Evolutionary conservation across 1,284 basidiomycete genomes (phyloP).

Genomic region (Peniophora sp.): DNA sequence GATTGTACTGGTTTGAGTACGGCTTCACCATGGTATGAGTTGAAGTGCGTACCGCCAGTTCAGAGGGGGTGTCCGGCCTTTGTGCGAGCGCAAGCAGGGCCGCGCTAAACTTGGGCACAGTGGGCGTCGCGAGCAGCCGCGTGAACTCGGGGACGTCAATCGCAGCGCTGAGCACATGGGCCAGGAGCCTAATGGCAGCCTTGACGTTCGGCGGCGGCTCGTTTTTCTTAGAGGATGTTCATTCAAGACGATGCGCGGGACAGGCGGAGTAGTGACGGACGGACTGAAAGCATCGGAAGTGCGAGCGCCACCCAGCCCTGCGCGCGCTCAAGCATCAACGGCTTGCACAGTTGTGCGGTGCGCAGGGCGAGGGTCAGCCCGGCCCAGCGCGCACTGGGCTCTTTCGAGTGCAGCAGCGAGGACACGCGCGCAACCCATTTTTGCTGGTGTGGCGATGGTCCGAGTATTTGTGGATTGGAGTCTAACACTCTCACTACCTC

Average conservation of each 20-base stretch:
- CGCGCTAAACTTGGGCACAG: conserved; percentile 59
- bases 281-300: conserved; percentile 59
- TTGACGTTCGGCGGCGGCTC: conserved; percentile 53
- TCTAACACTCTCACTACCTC: conserved; percentile 47
- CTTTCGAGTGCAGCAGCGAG: conserved; percentile 67
- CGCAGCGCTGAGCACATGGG: conserved; percentile 49
- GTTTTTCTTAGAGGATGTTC: conserved; percentile 45
- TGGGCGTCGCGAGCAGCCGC: conserved; percentile 63
- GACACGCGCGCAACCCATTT: conserved; percentile 69
- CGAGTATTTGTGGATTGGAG: conserved; percentile 33
- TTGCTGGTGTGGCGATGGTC: conserved; percentile 52
- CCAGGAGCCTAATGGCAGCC: conserved; percentile 52
- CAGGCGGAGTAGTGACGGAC: conserved; percentile 24
- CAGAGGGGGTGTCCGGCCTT: conserved; percentile 28
- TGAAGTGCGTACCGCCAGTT: conserved; percentile 38
- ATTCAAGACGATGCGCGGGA: conserved; percentile 12
- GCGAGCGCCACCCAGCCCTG: conserved; percentile 60
- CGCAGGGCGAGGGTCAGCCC: conserved; percentile 65
- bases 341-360: conserved; percentile 48
- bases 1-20: conserved; percentile 16
- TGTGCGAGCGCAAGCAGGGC: conserved; percentile 50
- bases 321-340: conserved; percentile 58
- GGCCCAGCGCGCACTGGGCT: conserved; percentile 64
- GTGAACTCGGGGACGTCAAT: conserved; percentile 64
- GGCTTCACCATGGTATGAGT: too few relatives aligned